Conservation (phyloP, 2,329 filamentous ascomycete genomes). For the Arthrobotrys entomopaga region DNA sequence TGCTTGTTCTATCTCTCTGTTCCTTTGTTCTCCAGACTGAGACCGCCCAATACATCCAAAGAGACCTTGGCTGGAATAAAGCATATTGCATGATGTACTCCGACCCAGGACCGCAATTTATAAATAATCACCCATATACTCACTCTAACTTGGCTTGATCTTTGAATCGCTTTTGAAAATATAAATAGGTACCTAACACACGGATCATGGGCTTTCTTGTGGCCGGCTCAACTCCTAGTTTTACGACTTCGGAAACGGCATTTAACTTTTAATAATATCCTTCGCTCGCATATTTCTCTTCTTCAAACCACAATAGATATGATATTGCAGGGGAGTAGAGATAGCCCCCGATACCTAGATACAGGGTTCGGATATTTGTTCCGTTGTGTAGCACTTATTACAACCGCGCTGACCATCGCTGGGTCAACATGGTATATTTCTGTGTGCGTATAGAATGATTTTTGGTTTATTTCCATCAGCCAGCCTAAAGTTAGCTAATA, state of each 20-base stretch:
- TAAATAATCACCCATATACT: too few relatives aligned
- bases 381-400: conserved; percentile 81
- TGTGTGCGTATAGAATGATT: conserved; percentile 64
- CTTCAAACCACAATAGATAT: conserved; percentile 78
- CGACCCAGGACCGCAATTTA: background rate
- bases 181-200: conserved; percentile 78
- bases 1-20: conserved; percentile 82
- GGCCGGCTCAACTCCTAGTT: conserved; percentile 83
- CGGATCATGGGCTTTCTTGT: conserved; percentile 89
- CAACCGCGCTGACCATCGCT: conserved; percentile 85
- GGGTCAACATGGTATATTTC: conserved; percentile 96
- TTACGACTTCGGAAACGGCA: conserved; percentile 81
- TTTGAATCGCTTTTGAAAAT: background rate
- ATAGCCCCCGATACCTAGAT: conserved; percentile 62
- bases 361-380: conserved; percentile 77
- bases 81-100: conserved; percentile 97
- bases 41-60: conserved; percentile 93
- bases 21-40: conserved; percentile 92
- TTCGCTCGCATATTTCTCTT: conserved; percentile 75
- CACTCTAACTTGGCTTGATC: too few relatives aligned
- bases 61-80: conserved; percentile 92
- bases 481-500: background rate
- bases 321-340: conserved; percentile 71
- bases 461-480: background rate
- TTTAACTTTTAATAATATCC: conserved; percentile 84